Evolutionary conservation across 176 grass and related monocot species (phyloP).

Genomic region (Carex littledalei): DNA sequence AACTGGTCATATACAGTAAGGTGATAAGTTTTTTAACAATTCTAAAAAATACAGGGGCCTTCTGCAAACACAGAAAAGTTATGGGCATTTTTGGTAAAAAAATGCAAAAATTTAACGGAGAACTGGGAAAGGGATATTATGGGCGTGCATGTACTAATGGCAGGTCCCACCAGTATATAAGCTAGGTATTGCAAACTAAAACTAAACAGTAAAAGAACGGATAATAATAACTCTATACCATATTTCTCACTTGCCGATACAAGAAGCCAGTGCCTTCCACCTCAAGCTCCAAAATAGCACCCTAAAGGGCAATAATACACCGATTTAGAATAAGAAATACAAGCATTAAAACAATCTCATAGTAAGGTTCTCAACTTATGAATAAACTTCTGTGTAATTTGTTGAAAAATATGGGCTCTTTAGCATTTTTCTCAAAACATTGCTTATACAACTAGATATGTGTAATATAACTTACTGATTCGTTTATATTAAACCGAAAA

Average conservation of each 20-base stretch:
- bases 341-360: background rate
- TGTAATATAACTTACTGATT: conserved; percentile 49
- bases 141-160: background rate
- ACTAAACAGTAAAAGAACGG: conserved; percentile 7
- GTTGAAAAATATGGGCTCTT: background rate
- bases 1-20: background rate
- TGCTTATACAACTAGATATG: background rate
- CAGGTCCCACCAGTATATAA: background rate
- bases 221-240: conserved; percentile 37
- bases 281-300: conserved; percentile 69
- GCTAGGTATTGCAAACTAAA: background rate
- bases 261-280: conserved; percentile 94
- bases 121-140: conserved; percentile 4
- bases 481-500: conserved; percentile 60
- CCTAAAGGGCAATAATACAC: conserved; percentile 41
- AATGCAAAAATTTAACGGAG: background rate
- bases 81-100: background rate
- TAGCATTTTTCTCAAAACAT: background rate
- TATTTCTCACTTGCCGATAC: conserved; percentile 97
- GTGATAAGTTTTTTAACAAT: background rate
- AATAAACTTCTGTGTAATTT: background rate
- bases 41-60: background rate
- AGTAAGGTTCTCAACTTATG: background rate
- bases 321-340: background rate
- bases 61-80: background rate